phyloP scores from a whole-genome alignment of 108 stramenopile genomes.

The Schizochytrium sp. region DNA sequence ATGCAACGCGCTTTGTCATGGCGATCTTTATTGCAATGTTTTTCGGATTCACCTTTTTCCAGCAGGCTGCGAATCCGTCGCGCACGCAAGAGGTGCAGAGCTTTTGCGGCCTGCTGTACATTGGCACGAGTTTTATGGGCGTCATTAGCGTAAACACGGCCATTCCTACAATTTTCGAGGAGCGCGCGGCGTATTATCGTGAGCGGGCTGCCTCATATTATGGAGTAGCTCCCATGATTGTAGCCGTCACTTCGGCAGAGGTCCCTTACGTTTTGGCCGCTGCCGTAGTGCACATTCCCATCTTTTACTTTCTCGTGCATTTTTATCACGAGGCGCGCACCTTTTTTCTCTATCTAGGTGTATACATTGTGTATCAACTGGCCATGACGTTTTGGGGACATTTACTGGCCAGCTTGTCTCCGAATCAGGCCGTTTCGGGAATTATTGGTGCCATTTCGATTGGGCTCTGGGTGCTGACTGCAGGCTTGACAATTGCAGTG shows the following conservation, averaged over 20 bases:
- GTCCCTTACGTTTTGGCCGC: not conserved
- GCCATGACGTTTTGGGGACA: conserved; percentile 15
- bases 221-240: not conserved
- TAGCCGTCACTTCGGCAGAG: not conserved
- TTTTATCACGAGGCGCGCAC: not conserved
- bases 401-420: not conserved
- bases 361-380: not conserved
- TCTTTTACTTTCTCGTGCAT: not conserved
- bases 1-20: conserved; percentile 29
- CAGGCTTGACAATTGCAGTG: not conserved
- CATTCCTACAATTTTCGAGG: conserved; percentile 40
- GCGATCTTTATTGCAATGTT: conserved; percentile 33
- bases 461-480: not conserved
- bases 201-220: conserved; percentile 48
- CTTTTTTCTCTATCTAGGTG: not conserved
- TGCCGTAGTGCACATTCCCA: not conserved
- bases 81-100: not conserved
- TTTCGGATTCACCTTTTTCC: conserved; percentile 32
- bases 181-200: conserved; percentile 51
- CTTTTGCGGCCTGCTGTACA: not conserved
- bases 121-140: conserved; percentile 27
- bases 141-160: conserved; percentile 35
- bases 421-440: not conserved
- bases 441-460: not conserved
- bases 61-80: not conserved